Conservation (phyloP, 2,329 filamentous ascomycete genomes). For the Lasiodiplodia theobromae region DNA sequence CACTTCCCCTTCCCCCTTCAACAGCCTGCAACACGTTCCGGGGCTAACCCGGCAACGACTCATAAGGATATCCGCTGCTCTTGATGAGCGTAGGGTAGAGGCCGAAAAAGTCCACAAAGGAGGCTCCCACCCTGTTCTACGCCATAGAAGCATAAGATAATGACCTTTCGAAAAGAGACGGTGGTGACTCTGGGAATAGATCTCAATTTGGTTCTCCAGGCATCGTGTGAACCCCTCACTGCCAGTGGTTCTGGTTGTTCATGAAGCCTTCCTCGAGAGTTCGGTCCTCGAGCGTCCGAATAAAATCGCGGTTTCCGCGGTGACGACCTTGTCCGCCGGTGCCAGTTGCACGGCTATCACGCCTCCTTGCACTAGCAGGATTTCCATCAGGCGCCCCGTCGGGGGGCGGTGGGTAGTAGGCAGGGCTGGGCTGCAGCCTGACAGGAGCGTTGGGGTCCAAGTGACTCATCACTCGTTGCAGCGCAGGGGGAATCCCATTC, state of each 20-base stretch:
- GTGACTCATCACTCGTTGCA: conserved; percentile 94
- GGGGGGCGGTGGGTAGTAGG: conserved; percentile 92
- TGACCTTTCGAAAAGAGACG: conserved; percentile 18
- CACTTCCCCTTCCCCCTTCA: background rate
- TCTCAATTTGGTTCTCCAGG: conserved; percentile 3
- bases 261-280: conserved; percentile 93
- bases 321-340: conserved; percentile 58
- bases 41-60: background rate
- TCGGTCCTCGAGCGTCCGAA: conserved; percentile 91
- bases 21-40: background rate
- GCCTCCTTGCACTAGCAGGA: conserved; percentile 70
- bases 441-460: conserved; percentile 95
- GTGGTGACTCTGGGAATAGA: conserved; percentile 10
- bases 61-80: conserved; percentile 5
- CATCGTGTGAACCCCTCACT: conserved; percentile 50
- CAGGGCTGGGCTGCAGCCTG: conserved; percentile 90
- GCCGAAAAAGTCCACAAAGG: conserved; percentile 19
- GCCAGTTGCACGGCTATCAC: conserved; percentile 74
- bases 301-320: conserved; percentile 81
- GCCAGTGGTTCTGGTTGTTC: conserved; percentile 70
- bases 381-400: conserved; percentile 78
- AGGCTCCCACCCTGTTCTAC: conserved; percentile 14
- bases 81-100: background rate
- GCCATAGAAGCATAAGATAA: conserved; percentile 20
- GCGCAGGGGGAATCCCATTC: conserved; percentile 87